Base-by-base conservation (phyloP, 2,329 filamentous ascomycete genomes). In the Microsporum canis region DNA sequence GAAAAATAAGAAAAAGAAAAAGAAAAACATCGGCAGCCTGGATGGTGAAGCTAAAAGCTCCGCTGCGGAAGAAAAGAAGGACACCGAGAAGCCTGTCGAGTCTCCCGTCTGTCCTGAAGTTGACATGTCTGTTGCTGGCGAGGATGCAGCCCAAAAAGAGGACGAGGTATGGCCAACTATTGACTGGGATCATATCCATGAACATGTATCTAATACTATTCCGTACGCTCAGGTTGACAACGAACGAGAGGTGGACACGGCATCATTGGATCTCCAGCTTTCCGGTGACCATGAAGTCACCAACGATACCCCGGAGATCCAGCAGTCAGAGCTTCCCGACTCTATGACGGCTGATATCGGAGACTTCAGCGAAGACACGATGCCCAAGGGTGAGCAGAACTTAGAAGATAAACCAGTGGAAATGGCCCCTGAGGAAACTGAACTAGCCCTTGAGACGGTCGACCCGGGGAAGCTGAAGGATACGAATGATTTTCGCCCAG, bases 141-240 rank as follows among this genome's bases (percentile, higher is more conserved):
- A 60, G 49, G 27, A 17, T 38, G 31, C 14, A 43, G n/a, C 34
- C 14, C 23, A 61, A 10, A 57, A 66, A 43, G 67, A 69, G 17
- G 70, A 73, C n/a, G 71, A 74, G 27, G 67, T 66, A 51, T 74
- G 71, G 69, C 73, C 73, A 60, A 60, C 66, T 36, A 75, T 75
- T 65, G 72, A 74, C 59, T 75, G 72, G 72, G 70, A 68, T 17
- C 67, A 70, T 58, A 34, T 55, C 6, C 60, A 63, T 33, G 38
- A 63, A 59, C 51, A 41, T 51, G 61, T 56, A 53, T 49, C 51
- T 55, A 59, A 60, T 23, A 45, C 51, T 57, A 12, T 47, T 33
- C 27, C n/a, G 6, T 43, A 41, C 41, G 1, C 47, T 39, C 45
- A 39, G 53, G 36, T 59, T 51, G 57, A 55, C 34, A 39, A 58